phyloP scores from a whole-genome alignment of 768 basidiomycete genomes.

The Cystobasidium tubakii region DNA sequence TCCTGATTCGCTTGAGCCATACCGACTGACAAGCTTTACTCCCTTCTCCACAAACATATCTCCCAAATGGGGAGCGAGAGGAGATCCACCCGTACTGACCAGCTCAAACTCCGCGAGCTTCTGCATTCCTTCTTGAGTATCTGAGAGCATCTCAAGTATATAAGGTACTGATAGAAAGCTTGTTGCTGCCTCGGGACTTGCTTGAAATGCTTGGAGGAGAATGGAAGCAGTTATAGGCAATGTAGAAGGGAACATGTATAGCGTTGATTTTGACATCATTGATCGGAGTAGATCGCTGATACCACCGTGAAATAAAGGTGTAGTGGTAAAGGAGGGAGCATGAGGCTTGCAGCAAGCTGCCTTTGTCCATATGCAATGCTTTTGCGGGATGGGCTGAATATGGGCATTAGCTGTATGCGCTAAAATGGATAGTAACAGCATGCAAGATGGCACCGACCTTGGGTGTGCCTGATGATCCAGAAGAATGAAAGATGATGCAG shows the following conservation, averaged over 20 bases:
- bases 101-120: constrained; percentile 54
- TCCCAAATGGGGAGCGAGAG: constrained; percentile 58
- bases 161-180: constrained; percentile 49
- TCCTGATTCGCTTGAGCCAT: constrained; percentile 54
- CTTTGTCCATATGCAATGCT: constrained; percentile 50
- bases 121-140: constrained; percentile 54
- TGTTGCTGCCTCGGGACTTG: constrained; percentile 45
- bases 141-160: constrained; percentile 54
- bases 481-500: constrained; percentile 54
- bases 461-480: constrained; percentile 56
- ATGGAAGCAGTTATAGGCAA: constrained; percentile 55
- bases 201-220: constrained; percentile 51
- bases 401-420: constrained; percentile 4
- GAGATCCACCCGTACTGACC: constrained; percentile 57
- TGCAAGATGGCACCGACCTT: constrained; percentile 43
- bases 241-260: constrained; percentile 54
- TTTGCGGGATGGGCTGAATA: constrained; percentile 50
- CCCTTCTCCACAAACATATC: constrained; percentile 55
- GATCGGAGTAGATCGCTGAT: constrained; percentile 52
- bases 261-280: constrained; percentile 51
- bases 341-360: constrained; percentile 50
- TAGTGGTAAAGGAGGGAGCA: constrained; percentile 52
- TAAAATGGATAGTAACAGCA: constrained; percentile 26
- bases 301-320: constrained; percentile 53
- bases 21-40: constrained; percentile 55